phyloP scores from a whole-genome alignment of 768 basidiomycete genomes.

The Xerocomellus amylosporus region DNA sequence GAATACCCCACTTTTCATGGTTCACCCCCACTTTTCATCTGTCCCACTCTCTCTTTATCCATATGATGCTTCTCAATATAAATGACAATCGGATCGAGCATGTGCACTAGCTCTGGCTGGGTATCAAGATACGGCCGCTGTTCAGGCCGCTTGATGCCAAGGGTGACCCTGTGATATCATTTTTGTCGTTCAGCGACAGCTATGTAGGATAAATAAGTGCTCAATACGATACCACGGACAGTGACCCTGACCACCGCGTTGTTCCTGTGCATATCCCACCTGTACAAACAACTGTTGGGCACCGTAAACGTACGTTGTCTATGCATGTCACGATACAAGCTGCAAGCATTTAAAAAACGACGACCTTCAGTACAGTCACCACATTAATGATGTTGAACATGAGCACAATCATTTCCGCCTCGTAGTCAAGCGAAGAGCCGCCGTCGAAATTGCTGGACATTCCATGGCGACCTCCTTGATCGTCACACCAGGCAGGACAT shows the following conservation, averaged over 20 bases:
- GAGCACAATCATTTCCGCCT: no score
- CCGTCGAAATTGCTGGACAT: no score
- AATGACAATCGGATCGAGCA: background rate
- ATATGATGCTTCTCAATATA: background rate
- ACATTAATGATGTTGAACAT: no score
- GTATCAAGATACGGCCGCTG: background rate
- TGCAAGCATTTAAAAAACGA: background rate
- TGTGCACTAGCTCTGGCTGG: background rate
- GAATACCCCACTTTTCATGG: background rate
- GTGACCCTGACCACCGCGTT: background rate
- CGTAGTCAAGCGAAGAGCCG: no score
- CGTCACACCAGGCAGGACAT: no score
- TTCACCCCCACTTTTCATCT: background rate
- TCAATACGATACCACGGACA: background rate
- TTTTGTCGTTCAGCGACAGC: background rate
- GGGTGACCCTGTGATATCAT: background rate
- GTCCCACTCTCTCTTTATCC: background rate
- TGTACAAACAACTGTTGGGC: conserved; percentile 24
- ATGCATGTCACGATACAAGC: background rate
- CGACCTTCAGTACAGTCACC: no score
- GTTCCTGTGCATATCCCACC: conserved; percentile 15
- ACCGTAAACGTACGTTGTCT: conserved; percentile 22
- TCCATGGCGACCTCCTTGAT: no score
- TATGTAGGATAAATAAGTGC: background rate
- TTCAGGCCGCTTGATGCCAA: background rate